Evolutionary conservation across 305 asterid genomes (phyloP).

Genomic region (Fraxinus platypoda): DNA sequence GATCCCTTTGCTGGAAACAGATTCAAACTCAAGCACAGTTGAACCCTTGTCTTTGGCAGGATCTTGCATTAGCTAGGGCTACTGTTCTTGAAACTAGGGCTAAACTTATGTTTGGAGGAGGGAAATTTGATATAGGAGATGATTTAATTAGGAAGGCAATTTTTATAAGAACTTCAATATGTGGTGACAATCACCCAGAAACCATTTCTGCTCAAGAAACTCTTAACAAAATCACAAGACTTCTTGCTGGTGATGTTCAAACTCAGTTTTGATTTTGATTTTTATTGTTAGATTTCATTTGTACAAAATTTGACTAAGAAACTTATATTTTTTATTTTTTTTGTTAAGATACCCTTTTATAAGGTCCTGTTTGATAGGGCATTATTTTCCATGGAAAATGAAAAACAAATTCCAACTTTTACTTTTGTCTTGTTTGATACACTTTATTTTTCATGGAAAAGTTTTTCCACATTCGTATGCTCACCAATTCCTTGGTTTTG

Average conservation of each 20-base stretch:
- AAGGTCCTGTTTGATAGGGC: no score
- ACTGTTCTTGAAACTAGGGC: conserved; percentile 79
- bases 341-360: neutral
- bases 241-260: conserved; percentile 55
- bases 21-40: conserved; percentile 75
- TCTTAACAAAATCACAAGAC: conserved; percentile 69
- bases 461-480: no score
- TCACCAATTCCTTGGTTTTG: no score
- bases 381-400: no score
- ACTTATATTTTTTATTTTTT: neutral
- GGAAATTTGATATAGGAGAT: conserved; percentile 71
- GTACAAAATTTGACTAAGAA: conserved; percentile 20
- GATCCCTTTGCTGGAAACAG: conserved; percentile 80
- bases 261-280: conserved; percentile 41
- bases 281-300: neutral
- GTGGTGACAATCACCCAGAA: conserved; percentile 87
- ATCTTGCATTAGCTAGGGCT: conserved; percentile 82
- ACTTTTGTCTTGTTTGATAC: no score
- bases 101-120: conserved; percentile 86
- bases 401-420: no score
- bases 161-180: conserved; percentile 73
- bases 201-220: conserved; percentile 84
- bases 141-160: conserved; percentile 82
- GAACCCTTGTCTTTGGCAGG: conserved; percentile 91
- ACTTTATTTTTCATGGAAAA: no score